phyloP scores from a whole-genome alignment of 192 early-diverging fungal genomes.

The Rhizoclosmatium sp. region DNA sequence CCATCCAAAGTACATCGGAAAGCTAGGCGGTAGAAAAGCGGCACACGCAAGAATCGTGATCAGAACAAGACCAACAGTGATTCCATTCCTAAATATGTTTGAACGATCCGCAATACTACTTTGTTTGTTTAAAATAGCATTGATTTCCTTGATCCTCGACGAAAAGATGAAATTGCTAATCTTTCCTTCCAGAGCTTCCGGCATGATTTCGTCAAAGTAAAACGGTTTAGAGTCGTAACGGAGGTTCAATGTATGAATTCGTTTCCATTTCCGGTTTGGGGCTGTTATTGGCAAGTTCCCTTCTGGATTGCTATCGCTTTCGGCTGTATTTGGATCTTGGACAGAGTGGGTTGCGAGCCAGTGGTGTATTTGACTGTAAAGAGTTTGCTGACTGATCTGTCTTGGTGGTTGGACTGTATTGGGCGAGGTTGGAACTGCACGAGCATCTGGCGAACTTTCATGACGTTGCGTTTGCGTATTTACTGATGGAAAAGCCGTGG shows the following conservation, averaged over 20 bases:
- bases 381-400: too few species aligned
- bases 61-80: slow-evolving; percentile 3
- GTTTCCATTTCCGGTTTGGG: slow-evolving; percentile 25
- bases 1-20: slow-evolving; percentile 17
- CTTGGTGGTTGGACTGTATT: too few species aligned
- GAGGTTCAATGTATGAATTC: background rate
- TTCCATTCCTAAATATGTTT: background rate
- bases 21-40: background rate
- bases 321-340: too few species aligned
- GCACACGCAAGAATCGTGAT: background rate
- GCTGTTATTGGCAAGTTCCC: background rate
- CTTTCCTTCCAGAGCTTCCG: slow-evolving; percentile 32
- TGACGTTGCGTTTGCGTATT: too few species aligned
- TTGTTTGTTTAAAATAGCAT: slow-evolving; percentile 7
- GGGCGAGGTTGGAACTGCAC: too few species aligned
- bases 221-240: slow-evolving; percentile 22
- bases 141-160: slow-evolving; percentile 6
- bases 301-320: too few species aligned
- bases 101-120: background rate
- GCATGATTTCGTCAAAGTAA: slow-evolving; percentile 28
- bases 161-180: slow-evolving; percentile 25
- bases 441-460: too few species aligned
- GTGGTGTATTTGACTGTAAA: too few species aligned
- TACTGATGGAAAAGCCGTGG: too few species aligned
- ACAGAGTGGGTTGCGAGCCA: too few species aligned